Conservation (phyloP, 768 basidiomycete genomes). For the Lyophyllum decastes region DNA sequence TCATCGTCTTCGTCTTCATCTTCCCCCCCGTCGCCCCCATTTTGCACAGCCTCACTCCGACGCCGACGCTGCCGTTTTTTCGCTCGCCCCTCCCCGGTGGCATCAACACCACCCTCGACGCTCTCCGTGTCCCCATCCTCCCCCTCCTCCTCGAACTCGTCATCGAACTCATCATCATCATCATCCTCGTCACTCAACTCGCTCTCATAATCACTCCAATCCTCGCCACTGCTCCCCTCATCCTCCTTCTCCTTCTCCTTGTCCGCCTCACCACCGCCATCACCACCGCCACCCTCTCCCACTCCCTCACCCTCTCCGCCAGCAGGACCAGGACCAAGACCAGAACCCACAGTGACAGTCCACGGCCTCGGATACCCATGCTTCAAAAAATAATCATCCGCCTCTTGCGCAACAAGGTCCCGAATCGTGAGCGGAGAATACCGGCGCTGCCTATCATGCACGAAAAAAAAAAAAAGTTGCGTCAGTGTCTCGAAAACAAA, state of each 20-base stretch:
- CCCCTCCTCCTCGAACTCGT: background rate
- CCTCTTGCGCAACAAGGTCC: constrained; percentile 23
- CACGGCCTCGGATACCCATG: constrained; percentile 18
- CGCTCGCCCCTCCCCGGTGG: background rate
- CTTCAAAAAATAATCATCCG: constrained; percentile 19
- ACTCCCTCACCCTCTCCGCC: too few relatives aligned
- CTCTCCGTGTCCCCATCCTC: background rate
- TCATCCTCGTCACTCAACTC: constrained; percentile 19
- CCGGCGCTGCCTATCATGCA: constrained; percentile 14
- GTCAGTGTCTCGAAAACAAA: too few relatives aligned
- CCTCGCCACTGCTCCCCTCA: constrained; percentile 11
- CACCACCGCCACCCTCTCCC: background rate
- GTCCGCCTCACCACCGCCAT: too few relatives aligned
- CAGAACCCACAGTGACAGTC: background rate
- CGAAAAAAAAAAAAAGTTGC: background rate
- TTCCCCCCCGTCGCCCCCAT: background rate
- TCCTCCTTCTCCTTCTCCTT: background rate
- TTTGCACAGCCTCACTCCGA: background rate
- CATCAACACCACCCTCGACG: too few relatives aligned
- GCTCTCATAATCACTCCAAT: constrained; percentile 25
- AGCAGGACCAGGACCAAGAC: too few relatives aligned
- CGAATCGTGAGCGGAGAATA: constrained; percentile 22
- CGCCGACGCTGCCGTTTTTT: background rate
- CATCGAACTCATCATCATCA: background rate
- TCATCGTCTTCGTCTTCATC: constrained; percentile 13